Base-by-base conservation (phyloP, 2,329 filamentous ascomycete species). In the Colletotrichum caudatum region DNA sequence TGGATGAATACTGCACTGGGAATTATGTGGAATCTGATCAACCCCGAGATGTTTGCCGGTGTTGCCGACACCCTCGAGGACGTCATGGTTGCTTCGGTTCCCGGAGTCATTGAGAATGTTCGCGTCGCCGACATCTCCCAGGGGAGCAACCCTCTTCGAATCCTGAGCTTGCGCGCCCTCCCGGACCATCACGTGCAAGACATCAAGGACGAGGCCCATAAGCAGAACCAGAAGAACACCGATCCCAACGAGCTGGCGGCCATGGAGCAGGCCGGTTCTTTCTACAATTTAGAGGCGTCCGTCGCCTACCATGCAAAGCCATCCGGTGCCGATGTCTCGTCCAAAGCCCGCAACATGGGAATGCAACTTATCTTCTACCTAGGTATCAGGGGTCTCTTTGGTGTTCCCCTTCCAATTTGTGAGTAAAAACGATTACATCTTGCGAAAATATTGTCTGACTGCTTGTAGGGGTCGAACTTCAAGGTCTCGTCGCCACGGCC, bases 1-100 rank as follows among this genome's bases (percentile, higher is more conserved):
- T 98, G 96, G 96, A 92, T 99, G 88, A 99, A 99, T 80, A 95
- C 93, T 0, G 89, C 96, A 62, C 82, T 98, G 5, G 89, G 89
- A 1, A 89, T 97, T 53, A 87, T 96, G 54, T 99, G 96, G 96
- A 93, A 94, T 0, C 84, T 98, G 5, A 91, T 98, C 74, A 97
- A 98, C 78, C 95, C 96, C 0, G 95, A 98, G 54, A 97, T 98
- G 93, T 96, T 99, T 80, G 85, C 90, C n/a, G 89, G 90, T 7
- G 89, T 98, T 11, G 95, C 95, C n/a, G 96, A 98, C 78, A 98
- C 93, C 16, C 78, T 84, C 0, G 79, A 87, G 82, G 95, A 98
- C 79, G 93, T 98, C 75, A 98, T 98, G 95, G 94, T 97, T 80
- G 95, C 95, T 26, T 97, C 94, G 0, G 93, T 98, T 0, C 96